phyloP scores from a whole-genome alignment of 108 stramenopile genomes.

The Discostella stelligeroides region DNA sequence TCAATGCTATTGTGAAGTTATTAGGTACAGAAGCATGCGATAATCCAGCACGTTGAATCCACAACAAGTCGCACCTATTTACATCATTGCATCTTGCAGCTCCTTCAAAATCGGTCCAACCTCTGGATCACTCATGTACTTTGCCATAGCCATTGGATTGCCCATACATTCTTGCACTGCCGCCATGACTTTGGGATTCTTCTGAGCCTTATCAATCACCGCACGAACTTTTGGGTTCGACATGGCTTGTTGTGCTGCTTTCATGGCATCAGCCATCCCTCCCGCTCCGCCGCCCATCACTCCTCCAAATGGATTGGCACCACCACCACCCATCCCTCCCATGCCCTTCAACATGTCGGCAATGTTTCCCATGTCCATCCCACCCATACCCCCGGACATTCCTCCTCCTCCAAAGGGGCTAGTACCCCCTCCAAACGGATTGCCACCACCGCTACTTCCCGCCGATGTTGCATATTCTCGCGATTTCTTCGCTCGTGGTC shows the following conservation, averaged over 20 bases:
- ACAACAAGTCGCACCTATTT: too few relatives aligned
- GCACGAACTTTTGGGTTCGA: conserved; percentile 79
- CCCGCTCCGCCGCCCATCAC: conserved; percentile 54
- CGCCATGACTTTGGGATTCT: conserved; percentile 62
- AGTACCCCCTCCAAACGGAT: conserved; percentile 57
- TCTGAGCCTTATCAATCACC: conserved; percentile 74
- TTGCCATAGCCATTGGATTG: conserved; percentile 79
- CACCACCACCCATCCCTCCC: conserved; percentile 53
- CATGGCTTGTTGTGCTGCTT: conserved; percentile 79
- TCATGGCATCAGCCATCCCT: conserved; percentile 62
- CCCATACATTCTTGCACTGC: conserved; percentile 87
- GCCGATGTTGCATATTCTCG: conserved; percentile 23
- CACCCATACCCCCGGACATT: conserved; percentile 55
- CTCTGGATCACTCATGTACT: conserved; percentile 85
- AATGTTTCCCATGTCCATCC: conserved; percentile 69
- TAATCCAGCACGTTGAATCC: too few relatives aligned
- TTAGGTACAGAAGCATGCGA: too few relatives aligned
- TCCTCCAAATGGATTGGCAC: conserved; percentile 50
- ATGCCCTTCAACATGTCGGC: conserved; percentile 79
- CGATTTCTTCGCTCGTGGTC: conserved; percentile 55
- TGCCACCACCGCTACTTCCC: conserved; percentile 22
- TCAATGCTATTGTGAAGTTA: too few relatives aligned
- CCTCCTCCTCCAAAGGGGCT: conserved; percentile 29
- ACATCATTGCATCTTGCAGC: conserved; percentile 60
- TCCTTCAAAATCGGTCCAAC: conserved; percentile 71